Base-by-base conservation (phyloP, 768 basidiomycete genomes). In the Botryobasidium botryosum region DNA sequence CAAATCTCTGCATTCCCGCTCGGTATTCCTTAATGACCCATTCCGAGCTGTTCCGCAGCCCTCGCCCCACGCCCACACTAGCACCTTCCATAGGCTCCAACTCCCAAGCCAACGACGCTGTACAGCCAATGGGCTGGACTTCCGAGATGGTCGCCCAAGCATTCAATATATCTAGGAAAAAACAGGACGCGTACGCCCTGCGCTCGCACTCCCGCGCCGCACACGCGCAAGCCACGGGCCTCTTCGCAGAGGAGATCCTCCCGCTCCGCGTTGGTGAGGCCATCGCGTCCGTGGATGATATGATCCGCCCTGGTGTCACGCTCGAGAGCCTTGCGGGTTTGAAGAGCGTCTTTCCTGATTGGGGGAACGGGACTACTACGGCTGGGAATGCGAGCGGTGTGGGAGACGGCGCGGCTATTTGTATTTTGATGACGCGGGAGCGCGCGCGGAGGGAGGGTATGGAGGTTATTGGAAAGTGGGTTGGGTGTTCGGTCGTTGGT, bases 321-420 rank as follows among this genome's bases (percentile, higher is more conserved):
- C 68, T 72, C 52, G 75, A 77, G 46, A 55, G 59, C 6, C 64
- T 88, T 29, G 54, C 61, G 35, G 81, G 76, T 60, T 73, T 86
- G 50, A 69, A 70, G 35, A 50, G 78, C 4, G 84, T 85, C 1
- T 88, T 88, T 59, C 83, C 81, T 37, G 79, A 87, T 51, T 87
- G 82, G 81, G 77, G 74, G 2, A 72, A 71, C 2, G 61, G 66
- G 0, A 70, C 70, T 13, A 84, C 82, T 27, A 87, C 85, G 2
- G 84, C 83, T 17, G 83, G 85, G 5, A 88, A 88, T 56, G 84
- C 85, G 8, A 79, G 78, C 53, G 85, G 87, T 57, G 68, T 85
- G 35, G 82, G 83, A 5, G 84, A 88, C 52, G 84, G 84, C 17
- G 80, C 79, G 15, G 85, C 87, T 1, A 77, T 82, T 3, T 72